Conservation (phyloP, 169 alveolate species). For the Cryptosporidium felis region DNA sequence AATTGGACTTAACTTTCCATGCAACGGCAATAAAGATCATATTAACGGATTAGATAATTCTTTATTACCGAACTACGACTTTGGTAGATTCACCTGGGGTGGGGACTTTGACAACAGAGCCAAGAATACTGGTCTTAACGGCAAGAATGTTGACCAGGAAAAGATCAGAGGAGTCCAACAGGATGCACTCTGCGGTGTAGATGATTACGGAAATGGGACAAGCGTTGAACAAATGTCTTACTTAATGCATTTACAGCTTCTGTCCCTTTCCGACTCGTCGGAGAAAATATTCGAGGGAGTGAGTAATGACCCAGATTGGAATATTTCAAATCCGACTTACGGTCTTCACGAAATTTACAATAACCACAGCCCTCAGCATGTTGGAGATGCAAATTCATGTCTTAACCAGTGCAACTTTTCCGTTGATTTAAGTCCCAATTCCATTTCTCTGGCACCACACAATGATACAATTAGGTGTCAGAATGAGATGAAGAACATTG, state of each 20-base stretch:
- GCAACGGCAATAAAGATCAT: neutral
- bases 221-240: conserved; percentile 66
- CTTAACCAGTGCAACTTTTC: neutral
- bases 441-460: neutral
- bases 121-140: neutral
- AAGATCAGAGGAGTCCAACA: neutral
- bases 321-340: conserved; percentile 17
- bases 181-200: conserved; percentile 3
- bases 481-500: neutral
- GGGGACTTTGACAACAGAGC: neutral
- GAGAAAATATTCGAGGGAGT: neutral
- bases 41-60: neutral
- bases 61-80: conserved; percentile 42
- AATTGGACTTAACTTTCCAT: conserved; percentile 37
- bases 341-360: neutral
- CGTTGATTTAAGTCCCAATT: neutral
- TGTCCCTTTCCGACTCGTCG: conserved; percentile 31
- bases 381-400: neutral
- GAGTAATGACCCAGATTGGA: conserved; percentile 18
- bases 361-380: neutral
- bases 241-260: conserved; percentile 57
- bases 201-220: conserved; percentile 60
- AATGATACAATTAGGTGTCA: neutral
- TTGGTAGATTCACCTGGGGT: conserved; percentile 32
- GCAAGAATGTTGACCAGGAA: neutral